Percentiles rank a stretch among this genome's conserved stretches.
Evolutionary conservation across 495 filamentous ascomycete species (phyloP).

Genomic region (Trichoderma reesei): DNA sequence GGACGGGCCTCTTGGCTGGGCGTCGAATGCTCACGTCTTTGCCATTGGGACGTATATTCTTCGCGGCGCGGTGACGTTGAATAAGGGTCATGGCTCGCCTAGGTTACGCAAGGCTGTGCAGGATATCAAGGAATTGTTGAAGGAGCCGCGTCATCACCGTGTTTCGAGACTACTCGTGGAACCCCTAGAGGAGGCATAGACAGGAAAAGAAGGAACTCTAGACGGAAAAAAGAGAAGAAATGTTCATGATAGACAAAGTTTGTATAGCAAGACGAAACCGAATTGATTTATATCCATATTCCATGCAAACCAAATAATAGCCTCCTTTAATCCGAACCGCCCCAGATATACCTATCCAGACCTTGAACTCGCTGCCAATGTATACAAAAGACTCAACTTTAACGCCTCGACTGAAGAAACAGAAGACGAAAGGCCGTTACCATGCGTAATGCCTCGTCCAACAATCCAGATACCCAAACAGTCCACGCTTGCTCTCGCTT

Average conservation of each 20-base stretch:
- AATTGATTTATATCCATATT: no score
- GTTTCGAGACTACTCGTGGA: not conserved
- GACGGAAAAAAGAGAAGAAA: not conserved
- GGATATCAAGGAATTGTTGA: not conserved
- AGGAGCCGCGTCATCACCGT: not conserved
- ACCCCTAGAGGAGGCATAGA: not conserved
- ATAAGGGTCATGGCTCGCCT: not conserved
- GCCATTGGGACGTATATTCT: conserved; percentile 43
- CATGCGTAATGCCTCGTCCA: not conserved
- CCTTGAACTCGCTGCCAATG: not conserved
- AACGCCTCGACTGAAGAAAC: not conserved
- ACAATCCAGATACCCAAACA: not conserved
- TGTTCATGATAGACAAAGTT: no score
- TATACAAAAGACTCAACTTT: not conserved
- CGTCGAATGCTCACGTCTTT: conserved; percentile 61
- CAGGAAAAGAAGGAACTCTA: not conserved
- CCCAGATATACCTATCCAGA: not conserved
- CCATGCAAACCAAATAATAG: not conserved
- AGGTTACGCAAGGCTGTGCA: not conserved
- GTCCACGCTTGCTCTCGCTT: not conserved
- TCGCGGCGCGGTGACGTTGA: not conserved
- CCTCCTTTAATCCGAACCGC: no score
- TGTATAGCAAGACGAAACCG: no score
- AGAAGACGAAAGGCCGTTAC: not conserved
- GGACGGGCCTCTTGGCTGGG: conserved; percentile 66